Evolutionary conservation across 148 eudicot genomes (phyloP), one percentile per base, ranked within the genome.

Genomic region (Vaccinium corymbosum): DNA sequence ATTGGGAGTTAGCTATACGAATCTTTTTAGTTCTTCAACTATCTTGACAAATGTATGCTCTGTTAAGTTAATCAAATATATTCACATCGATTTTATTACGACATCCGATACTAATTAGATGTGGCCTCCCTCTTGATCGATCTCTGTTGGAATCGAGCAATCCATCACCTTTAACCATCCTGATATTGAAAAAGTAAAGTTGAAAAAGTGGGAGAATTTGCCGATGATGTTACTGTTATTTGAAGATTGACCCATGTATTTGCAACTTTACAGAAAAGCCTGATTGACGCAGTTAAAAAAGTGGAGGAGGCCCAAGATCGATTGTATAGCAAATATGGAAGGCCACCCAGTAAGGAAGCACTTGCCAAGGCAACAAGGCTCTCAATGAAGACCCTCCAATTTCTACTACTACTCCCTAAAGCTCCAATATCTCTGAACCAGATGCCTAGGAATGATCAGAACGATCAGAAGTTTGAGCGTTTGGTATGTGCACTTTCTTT

Each of bases 291-390:
- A 49, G 85, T 92, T 74, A 90, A 89, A 81, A 90, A 90, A 87
- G 95, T 93, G 77, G 93, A 87, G 85, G 97, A 91, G 79, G 97
- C 98, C 55, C 91, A 84, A 85, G 88, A 91, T 80, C 91, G 92
- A 81, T 81, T 96, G 87, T 90, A 87, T n/a, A 86, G 76, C 48
- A 92, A 94, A 87, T 91, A 84, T 50, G 97, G 98, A 82, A 92
- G 89, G 83, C 92, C 90, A 1, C 98, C 99, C n/a, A 76, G 87
- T 46, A 84, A 93, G 81, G 98, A 92, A 86, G 97, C 93, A 90
- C 89, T 96, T 53, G 98, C 99, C 57, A 89, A 93, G 84, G 95
- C 91, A 86, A 85, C 99, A n/a, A 95, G 97, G 72, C 93, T 96
- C 81, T 90, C 99, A 76, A 91, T 94, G 94, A 94, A 91, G 82